Evolutionary conservation across 495 filamentous ascomycete species (phyloP), one percentile per base, ranked within the genome.

Genomic region (Penicillium subrubescens): DNA sequence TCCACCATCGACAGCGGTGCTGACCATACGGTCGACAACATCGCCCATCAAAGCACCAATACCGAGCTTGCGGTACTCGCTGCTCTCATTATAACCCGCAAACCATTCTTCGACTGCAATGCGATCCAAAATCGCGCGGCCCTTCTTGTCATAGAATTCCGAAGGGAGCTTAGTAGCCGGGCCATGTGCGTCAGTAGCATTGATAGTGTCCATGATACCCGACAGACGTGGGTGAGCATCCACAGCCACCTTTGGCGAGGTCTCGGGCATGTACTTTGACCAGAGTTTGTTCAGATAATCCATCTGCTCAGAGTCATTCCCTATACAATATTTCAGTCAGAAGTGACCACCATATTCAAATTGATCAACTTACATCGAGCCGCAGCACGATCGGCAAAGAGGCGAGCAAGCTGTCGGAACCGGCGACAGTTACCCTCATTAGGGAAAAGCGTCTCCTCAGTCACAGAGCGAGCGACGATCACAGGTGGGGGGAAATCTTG

Each of bases 61-160:
- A 3, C 96, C 95, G 3, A 99, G 80, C 67, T 81, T 84, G 7
- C 95, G 88, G 79, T 95, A 98, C 75, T 99, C 95, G 27, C 70
- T 75, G 60, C 86, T 92, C 77, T 97, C 92, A 43, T 82, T 82
- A 73, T 93, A 99, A 5, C 94, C 95, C 8, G 87, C 77, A 71
- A 90, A 98, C 95, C 95, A 98, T 78, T 99, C 96, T 66, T 99
- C 95, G 2, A 92, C 88, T 46, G 83, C 86, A 53, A 97, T 91
- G 31, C 83, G 83, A 57, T 97, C 90, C 59, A 97, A 85, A 53
- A 93, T 88, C 2, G 79, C 82, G 6, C 85, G 75, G 3, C 79
- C 89, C 73, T 89, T 90, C 34, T 81, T 70, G 68, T 97, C 92
- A 74, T 99, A 98, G 76, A 99, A 99, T 56, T 93, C 91, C 15